phyloP scores from a whole-genome alignment of 2,329 filamentous ascomycete genomes.

The Sodiomyces alkalinus region DNA sequence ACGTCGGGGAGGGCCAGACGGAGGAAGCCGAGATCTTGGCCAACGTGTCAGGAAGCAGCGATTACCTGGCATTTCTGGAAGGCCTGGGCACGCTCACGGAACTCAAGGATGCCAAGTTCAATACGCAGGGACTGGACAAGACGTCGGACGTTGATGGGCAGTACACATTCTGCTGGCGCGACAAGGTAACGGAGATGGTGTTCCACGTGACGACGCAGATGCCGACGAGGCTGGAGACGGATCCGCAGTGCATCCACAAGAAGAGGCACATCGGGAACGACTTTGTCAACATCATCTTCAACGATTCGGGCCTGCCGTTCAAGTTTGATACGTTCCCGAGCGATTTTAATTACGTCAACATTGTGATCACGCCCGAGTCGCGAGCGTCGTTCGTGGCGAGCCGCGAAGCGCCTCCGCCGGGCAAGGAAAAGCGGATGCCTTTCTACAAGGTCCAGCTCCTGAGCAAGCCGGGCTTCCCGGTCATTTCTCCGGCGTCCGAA shows the following conservation, averaged over 20 bases:
- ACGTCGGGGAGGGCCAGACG: constrained; percentile 77
- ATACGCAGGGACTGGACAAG: constrained; percentile 80
- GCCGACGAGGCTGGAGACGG: constrained; percentile 70
- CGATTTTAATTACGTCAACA: constrained; percentile 93
- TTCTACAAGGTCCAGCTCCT: constrained; percentile 88
- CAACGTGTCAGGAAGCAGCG: constrained; percentile 72
- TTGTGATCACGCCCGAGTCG: constrained; percentile 83
- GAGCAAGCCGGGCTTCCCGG: constrained; percentile 76
- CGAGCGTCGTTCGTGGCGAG: constrained; percentile 59
- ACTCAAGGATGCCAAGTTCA: constrained; percentile 72
- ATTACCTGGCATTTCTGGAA: constrained; percentile 76
- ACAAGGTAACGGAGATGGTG: constrained; percentile 85
- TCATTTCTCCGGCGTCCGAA: constrained; percentile 78
- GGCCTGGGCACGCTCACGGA: constrained; percentile 69
- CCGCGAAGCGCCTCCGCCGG: constrained; percentile 24
- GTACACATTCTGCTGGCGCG: constrained; percentile 86
- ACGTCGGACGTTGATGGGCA: constrained; percentile 67
- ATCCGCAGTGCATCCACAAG: constrained; percentile 66
- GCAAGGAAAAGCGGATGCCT: constrained; percentile 20
- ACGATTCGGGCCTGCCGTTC: constrained; percentile 84
- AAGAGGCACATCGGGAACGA: constrained; percentile 96
- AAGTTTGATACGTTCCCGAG: constrained; percentile 84
- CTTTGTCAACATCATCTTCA: constrained; percentile 96
- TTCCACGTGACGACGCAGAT: constrained; percentile 97
- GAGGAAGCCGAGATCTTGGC: constrained; percentile 71